Evolutionary conservation across 2,329 filamentous ascomycete genomes (phyloP).

Genomic region (Trichophyton verrucosum): DNA sequence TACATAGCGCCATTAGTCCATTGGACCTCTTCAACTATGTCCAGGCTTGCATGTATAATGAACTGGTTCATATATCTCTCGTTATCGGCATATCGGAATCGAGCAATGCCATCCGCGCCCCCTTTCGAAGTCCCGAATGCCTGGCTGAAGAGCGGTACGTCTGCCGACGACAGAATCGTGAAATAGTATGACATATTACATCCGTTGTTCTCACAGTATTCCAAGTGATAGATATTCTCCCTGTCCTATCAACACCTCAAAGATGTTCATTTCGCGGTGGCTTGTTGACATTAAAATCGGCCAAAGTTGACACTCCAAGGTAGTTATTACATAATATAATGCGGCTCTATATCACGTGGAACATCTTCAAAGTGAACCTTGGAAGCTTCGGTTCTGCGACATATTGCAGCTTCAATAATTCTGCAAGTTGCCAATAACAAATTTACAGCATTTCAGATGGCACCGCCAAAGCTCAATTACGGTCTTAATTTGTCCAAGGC

Average conservation of each 20-base stretch:
- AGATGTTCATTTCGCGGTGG: neutral
- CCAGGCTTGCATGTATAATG: conserved; percentile 83
- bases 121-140: conserved; percentile 95
- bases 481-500: conserved; percentile 34
- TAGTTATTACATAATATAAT: neutral
- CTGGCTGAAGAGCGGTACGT: conserved; percentile 92
- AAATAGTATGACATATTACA: conserved; percentile 91
- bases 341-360: neutral
- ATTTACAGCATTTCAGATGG: conserved; percentile 10
- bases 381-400: neutral
- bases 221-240: neutral
- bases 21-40: conserved; percentile 92
- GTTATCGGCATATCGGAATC: conserved; percentile 80
- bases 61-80: conserved; percentile 94
- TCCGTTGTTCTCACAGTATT: neutral
- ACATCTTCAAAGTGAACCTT: neutral
- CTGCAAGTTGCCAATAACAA: neutral
- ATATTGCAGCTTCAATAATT: neutral
- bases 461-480: conserved; percentile 27
- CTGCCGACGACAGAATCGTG: conserved; percentile 85
- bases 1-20: conserved; percentile 81
- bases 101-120: conserved; percentile 81
- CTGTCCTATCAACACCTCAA: neutral
- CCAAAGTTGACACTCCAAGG: neutral
- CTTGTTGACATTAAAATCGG: neutral